Conservation (phyloP, 192 early-diverging fungal genomes). For the Irineochytrium annulatum region DNA sequence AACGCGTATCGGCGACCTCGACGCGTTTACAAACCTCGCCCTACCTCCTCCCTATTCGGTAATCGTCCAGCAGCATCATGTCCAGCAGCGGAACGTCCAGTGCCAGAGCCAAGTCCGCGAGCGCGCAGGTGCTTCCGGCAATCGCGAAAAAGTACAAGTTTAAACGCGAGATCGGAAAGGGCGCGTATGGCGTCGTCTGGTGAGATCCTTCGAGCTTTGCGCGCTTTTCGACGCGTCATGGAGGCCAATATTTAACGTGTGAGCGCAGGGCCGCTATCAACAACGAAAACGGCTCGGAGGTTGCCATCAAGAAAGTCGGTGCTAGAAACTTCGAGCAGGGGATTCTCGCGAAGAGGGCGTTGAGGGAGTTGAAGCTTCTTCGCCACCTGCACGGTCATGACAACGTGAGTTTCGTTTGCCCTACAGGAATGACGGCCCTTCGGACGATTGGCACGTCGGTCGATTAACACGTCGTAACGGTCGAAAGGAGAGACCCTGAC, state of each 20-base stretch:
- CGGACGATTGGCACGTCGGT: not conserved
- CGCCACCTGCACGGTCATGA: conserved; percentile 92
- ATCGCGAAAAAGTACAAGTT: conserved; percentile 36
- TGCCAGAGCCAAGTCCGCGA: conserved; percentile 4
- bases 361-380: conserved; percentile 90
- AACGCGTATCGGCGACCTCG: too few species aligned
- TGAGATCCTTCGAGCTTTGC: conserved; percentile 1
- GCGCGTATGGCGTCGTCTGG: conserved; percentile 34
- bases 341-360: conserved; percentile 81
- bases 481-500: not conserved
- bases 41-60: too few species aligned
- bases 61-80: too few species aligned
- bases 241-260: not conserved
- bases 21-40: too few species aligned
- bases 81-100: not conserved
- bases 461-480: not conserved
- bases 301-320: conserved; percentile 89
- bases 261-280: conserved; percentile 74
- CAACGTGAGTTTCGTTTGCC: conserved; percentile 68
- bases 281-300: conserved; percentile 71
- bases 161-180: conserved; percentile 28
- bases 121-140: conserved; percentile 13
- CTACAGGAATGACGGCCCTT: too few species aligned
- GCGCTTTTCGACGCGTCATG: not conserved
- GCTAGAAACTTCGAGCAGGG: conserved; percentile 78